Evolutionary conservation across 2,329 filamentous ascomycete species (phyloP), one percentile per base, ranked within the genome.

Genomic region (Paraphoma sp.): DNA sequence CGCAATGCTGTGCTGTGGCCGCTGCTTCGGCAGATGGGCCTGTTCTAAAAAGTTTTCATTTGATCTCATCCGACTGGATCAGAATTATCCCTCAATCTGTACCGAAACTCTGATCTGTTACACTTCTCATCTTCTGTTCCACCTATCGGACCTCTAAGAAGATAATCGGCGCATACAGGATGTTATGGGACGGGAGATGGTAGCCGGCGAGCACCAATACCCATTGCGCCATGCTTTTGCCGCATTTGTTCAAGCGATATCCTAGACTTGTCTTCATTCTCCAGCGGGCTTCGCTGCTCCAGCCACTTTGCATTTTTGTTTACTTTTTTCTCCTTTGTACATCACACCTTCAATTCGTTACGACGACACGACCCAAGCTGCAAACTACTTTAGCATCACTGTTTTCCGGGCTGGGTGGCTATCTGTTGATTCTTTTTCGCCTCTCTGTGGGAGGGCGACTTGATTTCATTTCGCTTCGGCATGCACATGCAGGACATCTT

Each of bases 251-350:
- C 43, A 14, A 53, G 66, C 65, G 66, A 72, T 72, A 72, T 70
- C 67, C 65, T 72, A 70, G 69, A 67, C 59, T 69, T 65, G 58
- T 56, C 45, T 66, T 62, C 51, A 51, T 62, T 51, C 48, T 51
- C 42, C 40, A 43, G 40, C 43, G 67, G 60, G 62, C 63, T 67
- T 69, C 65, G 53, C 54, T 64, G 69, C 60, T 67, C 42, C 62
- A 43, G 51, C 61, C 43, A 48, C 51, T 52, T 52, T 54, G 48
- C 56, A 58, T 54, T 54, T 48, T 53, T 62, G 50, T 58, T 54
- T 42, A 62, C 55, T 60, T 54, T 63, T 48, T 45, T 59, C 52
- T 60, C 54, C 23, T 61, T 59, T 56, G 58, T 60, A 16, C 36
- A 33, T 42, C n/a, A 42, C 18, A 38, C 31, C 55, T 48, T 56